Evolutionary conservation across 768 basidiomycete genomes (phyloP).

Genomic region (Austroboletus festivus): DNA sequence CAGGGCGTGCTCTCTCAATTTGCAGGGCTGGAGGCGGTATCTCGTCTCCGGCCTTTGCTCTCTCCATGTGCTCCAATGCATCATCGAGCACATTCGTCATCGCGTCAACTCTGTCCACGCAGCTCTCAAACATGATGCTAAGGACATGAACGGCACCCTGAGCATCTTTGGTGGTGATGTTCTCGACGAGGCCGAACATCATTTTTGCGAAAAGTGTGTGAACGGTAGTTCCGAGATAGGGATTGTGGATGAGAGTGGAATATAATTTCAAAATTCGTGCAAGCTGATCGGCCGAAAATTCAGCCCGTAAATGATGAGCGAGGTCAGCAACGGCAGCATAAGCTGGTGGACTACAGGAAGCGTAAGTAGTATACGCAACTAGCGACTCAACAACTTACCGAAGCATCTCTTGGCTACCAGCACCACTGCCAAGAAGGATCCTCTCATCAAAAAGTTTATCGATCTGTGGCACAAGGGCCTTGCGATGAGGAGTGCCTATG

Average conservation of each 20-base stretch:
- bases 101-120: conserved; percentile 80
- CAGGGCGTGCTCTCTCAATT: conserved; percentile 85
- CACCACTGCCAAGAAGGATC: conserved; percentile 80
- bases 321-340: conserved; percentile 91
- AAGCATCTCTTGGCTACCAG: conserved; percentile 83
- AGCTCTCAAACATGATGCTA: conserved; percentile 73
- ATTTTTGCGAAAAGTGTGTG: conserved; percentile 93
- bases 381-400: conserved; percentile 43
- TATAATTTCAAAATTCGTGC: conserved; percentile 78
- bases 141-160: conserved; percentile 70
- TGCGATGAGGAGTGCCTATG: conserved; percentile 71
- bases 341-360: conserved; percentile 57
- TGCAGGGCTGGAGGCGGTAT: conserved; percentile 51
- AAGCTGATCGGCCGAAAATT: conserved; percentile 75
- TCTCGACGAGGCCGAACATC: conserved; percentile 85
- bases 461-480: conserved; percentile 75
- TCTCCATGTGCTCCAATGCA: conserved; percentile 47
- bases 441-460: conserved; percentile 90
- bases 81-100: conserved; percentile 59
- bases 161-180: conserved; percentile 73
- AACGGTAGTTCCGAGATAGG: conserved; percentile 71
- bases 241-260: conserved; percentile 86
- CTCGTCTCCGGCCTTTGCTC: conserved; percentile 38
- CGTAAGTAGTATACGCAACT: conserved; percentile 1
- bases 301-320: conserved; percentile 84